Evolutionary conservation across 805 yeast genomes (phyloP).

Genomic region (Pichia manshurica): DNA sequence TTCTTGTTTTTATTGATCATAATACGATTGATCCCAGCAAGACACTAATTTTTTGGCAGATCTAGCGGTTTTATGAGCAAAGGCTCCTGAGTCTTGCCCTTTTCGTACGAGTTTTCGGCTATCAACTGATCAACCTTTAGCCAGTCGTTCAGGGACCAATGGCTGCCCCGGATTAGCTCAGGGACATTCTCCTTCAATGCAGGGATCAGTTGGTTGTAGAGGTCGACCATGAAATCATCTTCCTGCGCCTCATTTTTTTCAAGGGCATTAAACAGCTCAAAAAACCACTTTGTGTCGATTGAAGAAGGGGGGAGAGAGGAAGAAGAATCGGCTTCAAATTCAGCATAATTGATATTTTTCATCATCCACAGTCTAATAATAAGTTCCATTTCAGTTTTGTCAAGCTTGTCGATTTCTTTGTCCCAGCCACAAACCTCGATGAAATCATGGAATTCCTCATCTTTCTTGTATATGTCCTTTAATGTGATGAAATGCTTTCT

Average conservation of each 20-base stretch:
- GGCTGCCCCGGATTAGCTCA: conserved; percentile 8
- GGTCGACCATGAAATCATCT: conserved; percentile 11
- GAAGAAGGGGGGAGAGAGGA: too few relatives aligned
- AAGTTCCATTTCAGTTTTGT: conserved; percentile 18
- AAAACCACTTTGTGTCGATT: conserved; percentile 15
- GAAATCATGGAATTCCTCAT: conserved; percentile 13
- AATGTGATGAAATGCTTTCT: conserved; percentile 22
- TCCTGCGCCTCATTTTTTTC: neutral
- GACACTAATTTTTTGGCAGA: conserved; percentile 29
- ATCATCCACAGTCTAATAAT: conserved; percentile 23
- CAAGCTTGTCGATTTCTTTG: conserved; percentile 8
- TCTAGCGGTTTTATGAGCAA: conserved; percentile 20
- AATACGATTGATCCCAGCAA: conserved; percentile 31
- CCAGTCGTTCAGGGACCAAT: conserved; percentile 20
- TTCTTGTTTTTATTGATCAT: conserved; percentile 25
- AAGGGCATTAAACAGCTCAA: conserved; percentile 16
- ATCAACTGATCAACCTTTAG: conserved; percentile 14
- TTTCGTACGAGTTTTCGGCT: conserved; percentile 21
- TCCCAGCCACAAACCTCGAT: conserved; percentile 11
- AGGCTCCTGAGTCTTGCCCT: conserved; percentile 24
- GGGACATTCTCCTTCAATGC: conserved; percentile 1
- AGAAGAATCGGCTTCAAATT: neutral
- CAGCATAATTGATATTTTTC: conserved; percentile 13
- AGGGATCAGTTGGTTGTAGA: conserved; percentile 8
- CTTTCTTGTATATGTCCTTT: conserved; percentile 23